These are phyloP conservation scores for Lagerstroemia speciosa DNA, from an alignment of 345 rosid genomes.

Conservation along the genomic window DNA sequence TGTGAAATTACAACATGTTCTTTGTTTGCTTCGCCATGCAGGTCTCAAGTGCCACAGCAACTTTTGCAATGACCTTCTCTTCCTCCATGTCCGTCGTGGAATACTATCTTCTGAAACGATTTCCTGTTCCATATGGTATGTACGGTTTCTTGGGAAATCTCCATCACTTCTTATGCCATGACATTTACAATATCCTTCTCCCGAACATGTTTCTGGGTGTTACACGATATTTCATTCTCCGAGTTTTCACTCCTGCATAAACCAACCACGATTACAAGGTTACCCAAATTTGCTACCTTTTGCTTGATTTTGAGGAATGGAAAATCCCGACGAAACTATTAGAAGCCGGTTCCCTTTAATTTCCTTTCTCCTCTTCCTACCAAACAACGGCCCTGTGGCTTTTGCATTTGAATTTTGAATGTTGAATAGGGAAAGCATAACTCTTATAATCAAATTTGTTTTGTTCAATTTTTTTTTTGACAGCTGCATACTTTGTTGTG, in stretches of 20 bases:
- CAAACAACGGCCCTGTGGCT: background rate
- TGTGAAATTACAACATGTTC: background rate
- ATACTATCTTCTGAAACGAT: conserved; percentile 46
- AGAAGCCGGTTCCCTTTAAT: background rate
- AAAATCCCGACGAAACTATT: background rate
- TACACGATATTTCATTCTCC: background rate
- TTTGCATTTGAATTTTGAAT: background rate
- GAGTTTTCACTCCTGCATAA: background rate
- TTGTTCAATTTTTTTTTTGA: background rate
- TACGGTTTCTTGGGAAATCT: background rate
- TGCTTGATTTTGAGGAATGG: background rate
- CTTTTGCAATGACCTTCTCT: conserved; percentile 50
- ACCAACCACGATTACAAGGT: background rate
- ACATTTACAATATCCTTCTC: background rate
- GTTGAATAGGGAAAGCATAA: background rate
- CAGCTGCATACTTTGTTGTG: conserved; percentile 36
- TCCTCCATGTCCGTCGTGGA: conserved; percentile 55
- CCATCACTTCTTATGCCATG: background rate
- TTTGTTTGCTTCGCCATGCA: conserved; percentile 12
- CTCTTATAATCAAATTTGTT: background rate
- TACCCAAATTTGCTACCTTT: background rate
- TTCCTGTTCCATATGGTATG: conserved; percentile 45
- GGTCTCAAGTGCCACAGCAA: conserved; percentile 57
- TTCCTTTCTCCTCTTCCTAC: background rate
- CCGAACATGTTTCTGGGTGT: background rate